Percentiles rank a stretch among this genome's conserved stretches.
Evolutionary conservation across 345 rosid genomes (phyloP).

Genomic region (Rubroshorea leprosula): DNA sequence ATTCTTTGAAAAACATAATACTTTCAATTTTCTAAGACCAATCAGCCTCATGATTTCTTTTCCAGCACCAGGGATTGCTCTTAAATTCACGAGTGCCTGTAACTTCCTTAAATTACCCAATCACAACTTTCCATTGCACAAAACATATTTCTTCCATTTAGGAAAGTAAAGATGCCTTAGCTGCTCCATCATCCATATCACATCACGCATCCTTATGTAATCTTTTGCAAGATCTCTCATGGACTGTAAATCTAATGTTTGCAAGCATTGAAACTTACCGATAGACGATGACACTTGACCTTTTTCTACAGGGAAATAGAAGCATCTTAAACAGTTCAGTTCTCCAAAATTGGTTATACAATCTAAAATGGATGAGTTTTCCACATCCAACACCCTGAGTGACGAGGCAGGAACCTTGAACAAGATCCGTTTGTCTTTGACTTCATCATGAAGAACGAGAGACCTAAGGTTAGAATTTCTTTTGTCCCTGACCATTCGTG

Average conservation of each 20-base stretch:
- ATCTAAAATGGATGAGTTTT: not conserved
- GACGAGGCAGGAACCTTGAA: no score
- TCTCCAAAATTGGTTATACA: not conserved
- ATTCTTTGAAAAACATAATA: not conserved
- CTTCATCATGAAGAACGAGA: constrained; percentile 5
- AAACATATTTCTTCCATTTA: not conserved
- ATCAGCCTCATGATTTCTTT: not conserved
- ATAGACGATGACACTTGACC: constrained; percentile 14
- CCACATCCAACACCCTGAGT: not conserved
- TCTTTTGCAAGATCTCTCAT: not conserved
- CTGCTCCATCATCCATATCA: constrained; percentile 10
- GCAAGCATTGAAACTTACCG: constrained; percentile 1
- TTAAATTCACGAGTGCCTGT: constrained; percentile 1
- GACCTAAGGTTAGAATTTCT: constrained; percentile 26
- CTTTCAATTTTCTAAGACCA: not conserved
- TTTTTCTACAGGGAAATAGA: not conserved
- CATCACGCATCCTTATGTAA: constrained; percentile 14
- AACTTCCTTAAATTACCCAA: constrained; percentile 11
- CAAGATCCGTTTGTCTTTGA: not conserved
- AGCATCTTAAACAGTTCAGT: not conserved
- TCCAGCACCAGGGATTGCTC: not conserved
- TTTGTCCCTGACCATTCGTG: not conserved
- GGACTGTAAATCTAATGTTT: constrained; percentile 13
- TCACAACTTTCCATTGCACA: constrained; percentile 5
- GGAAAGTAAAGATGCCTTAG: not conserved